Evolutionary conservation across 129 eudicot genomes (phyloP), one percentile per base, ranked within the genome.

Genomic region (Rutidosis leptorrhynchoides): DNA sequence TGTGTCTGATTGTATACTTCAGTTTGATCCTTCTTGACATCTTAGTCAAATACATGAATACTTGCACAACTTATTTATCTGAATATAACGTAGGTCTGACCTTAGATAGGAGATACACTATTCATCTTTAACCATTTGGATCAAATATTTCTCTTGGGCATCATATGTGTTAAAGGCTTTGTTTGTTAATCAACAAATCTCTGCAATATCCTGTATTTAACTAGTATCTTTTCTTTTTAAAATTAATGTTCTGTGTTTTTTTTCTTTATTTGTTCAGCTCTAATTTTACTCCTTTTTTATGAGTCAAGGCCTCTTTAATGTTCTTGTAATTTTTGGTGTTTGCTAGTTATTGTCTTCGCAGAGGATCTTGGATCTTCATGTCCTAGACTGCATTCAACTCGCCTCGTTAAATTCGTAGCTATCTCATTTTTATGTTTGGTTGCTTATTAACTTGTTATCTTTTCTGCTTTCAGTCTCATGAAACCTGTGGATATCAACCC

Each of bases 401-500:
- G 46, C 15, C 46, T 40, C 0, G n/a, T 2, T 4, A 40, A 40
- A 15, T 40, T 40, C 16, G 11, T 40, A 40, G 46, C 46, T 12
- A 11, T 40, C 2, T 40, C n/a, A 40, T 12, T 40, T 2, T 11
- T n/a, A 60, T 62, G 10, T 20, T 37, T 76, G 67, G 81, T 67
- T 61, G 16, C 43, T 64, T 28, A 69, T 30, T 65, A 58, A 69
- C 71, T 51, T 30, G 20, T 35, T 33, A 12, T 63, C 53, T 60
- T 76, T 77, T 74, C 23, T 56, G 43, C 58, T 75, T 76, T 45
- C 91, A 93, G 99, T 73, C 96, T 79, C 53, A 86, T 93, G 99
- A 93, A 74, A 81, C 90, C 96, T 40, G 88, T 93, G 80, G 96
- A 93, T 67, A 68, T 86, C 84, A 89, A 77, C 71, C 99, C 99